Evolutionary conservation across 441 rosid genomes (phyloP), one percentile per base, ranked within the genome.

Genomic region (Dalechampia spathulata): DNA sequence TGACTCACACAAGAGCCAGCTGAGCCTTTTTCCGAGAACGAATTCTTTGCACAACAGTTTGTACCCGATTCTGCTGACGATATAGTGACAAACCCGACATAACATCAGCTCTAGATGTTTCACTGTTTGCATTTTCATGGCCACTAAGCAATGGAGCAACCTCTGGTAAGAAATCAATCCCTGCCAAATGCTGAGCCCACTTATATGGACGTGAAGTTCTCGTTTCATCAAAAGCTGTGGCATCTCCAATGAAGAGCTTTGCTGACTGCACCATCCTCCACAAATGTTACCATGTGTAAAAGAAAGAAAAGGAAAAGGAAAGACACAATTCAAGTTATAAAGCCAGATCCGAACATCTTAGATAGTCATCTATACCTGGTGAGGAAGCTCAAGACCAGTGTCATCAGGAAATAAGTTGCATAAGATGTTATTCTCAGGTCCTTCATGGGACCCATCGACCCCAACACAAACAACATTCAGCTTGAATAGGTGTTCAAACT

Each of bases 141-240:
- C 60, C 65, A 55, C 66, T 56, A 44, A 86, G 75, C 78, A 86
- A 70, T 19, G 88, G 94, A 26, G 94, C 71, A 61, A 83, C 81
- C 68, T 92, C 98, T 9, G 94, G 96, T 61, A 88, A 78, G 75
- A 88, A 76, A 74, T 81, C 95, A 44, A 91, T 86, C 71, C 96
- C 98, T 0, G 96, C 96, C 76, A 91, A 77, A 74, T 78, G 90
- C 61, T 86, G 96, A 34, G 83, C 95, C 98, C 98, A 87, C 72
- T 84, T 88, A 62, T 79, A 91, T 47, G 96, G 95, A 56, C 95
- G 93, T 40, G 81, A 84, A 63, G 72, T 72, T 71, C 86, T 83
- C 64, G 65, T 81, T 53, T 68, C 76, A 71, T 81, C 90, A 61
- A 88, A 86, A 52, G 63, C 71, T 36, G 65, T 69, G 53, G 52